Conservation (phyloP, 1,139 yeast genomes). For the Pichia sp. region DNA sequence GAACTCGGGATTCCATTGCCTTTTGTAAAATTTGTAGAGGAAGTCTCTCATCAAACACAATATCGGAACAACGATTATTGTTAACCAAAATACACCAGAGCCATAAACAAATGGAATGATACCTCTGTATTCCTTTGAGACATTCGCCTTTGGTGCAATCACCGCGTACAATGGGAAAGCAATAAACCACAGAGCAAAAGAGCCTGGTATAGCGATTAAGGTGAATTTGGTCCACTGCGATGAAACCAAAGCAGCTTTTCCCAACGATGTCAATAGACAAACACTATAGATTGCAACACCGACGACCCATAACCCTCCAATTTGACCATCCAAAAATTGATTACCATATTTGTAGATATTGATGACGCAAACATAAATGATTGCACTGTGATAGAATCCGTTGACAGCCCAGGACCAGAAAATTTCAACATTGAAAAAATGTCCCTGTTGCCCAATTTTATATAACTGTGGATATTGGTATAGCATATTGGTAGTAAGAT, state of each 20-base stretch:
- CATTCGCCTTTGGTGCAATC: conserved; percentile 77
- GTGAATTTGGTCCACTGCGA: conserved; percentile 96
- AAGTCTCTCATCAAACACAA: conserved; percentile 83
- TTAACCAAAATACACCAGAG: conserved; percentile 79
- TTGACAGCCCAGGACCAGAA: conserved; percentile 98
- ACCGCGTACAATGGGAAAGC: conserved; percentile 86
- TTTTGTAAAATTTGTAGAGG: conserved; percentile 89
- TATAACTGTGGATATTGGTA: conserved; percentile 92
- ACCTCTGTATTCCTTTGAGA: conserved; percentile 82
- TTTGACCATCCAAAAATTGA: conserved; percentile 60
- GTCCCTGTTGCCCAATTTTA: conserved; percentile 82
- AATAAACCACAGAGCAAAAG: conserved; percentile 75
- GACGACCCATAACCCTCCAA: conserved; percentile 94
- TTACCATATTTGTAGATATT: conserved; percentile 68
- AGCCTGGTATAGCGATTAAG: conserved; percentile 89
- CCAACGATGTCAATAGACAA: conserved; percentile 83
- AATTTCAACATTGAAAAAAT: conserved; percentile 82
- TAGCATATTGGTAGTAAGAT: conserved; percentile 81
- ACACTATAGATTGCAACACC: conserved; percentile 89
- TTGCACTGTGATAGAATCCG: conserved; percentile 90
- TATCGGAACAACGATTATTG: conserved; percentile 66
- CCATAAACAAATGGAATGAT: conserved; percentile 74
- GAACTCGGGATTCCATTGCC: conserved; percentile 86
- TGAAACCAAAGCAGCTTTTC: conserved; percentile 90
- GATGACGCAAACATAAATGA: conserved; percentile 70